Evolutionary conservation across 1,139 yeast species (phyloP).

Genomic region (Scheffersomyces parashehatae): DNA sequence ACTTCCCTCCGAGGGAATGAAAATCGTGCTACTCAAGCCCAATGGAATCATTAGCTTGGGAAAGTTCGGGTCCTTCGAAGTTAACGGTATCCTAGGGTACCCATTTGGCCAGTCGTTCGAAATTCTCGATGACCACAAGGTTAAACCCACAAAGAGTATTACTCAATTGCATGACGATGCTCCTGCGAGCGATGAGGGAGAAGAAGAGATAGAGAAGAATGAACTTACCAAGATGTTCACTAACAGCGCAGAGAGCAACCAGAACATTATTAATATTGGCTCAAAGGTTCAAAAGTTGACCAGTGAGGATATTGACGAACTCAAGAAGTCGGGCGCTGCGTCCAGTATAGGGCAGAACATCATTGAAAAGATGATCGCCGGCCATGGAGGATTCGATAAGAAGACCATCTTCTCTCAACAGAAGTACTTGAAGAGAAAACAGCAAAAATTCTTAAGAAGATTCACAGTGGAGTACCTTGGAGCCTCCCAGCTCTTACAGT

Average conservation of each 20-base stretch:
- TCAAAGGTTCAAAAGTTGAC: slow-evolving; percentile 72
- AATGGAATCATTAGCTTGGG: slow-evolving; percentile 72
- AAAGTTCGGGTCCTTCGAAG: slow-evolving; percentile 84
- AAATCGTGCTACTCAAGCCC: slow-evolving; percentile 63
- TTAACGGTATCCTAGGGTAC: slow-evolving; percentile 73
- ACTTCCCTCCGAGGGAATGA: slow-evolving; percentile 79
- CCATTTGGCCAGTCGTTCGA: slow-evolving; percentile 92
- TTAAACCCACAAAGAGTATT: slow-evolving; percentile 48
- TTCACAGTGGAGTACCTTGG: slow-evolving; percentile 82
- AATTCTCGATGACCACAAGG: slow-evolving; percentile 58
- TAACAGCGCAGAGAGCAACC: slow-evolving; percentile 62
- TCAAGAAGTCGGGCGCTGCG: slow-evolving; percentile 67
- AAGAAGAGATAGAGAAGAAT: slow-evolving; percentile 28
- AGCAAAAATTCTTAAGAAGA: slow-evolving; percentile 82
- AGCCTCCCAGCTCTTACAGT: slow-evolving; percentile 73
- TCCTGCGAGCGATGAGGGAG: slow-evolving; percentile 26
- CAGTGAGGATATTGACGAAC: slow-evolving; percentile 73
- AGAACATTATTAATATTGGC: slow-evolving; percentile 71
- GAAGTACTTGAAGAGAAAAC: slow-evolving; percentile 87
- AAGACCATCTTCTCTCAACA: slow-evolving; percentile 90
- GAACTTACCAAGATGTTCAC: slow-evolving; percentile 43
- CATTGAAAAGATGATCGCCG: slow-evolving; percentile 76
- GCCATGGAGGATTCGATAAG: slow-evolving; percentile 84
- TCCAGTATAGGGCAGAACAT: slow-evolving; percentile 75
- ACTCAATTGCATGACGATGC: slow-evolving; percentile 13